These are phyloP conservation scores for Asterophora lycoperdoides DNA, from an alignment of 768 basidiomycete species.

Conservation along the genomic window DNA sequence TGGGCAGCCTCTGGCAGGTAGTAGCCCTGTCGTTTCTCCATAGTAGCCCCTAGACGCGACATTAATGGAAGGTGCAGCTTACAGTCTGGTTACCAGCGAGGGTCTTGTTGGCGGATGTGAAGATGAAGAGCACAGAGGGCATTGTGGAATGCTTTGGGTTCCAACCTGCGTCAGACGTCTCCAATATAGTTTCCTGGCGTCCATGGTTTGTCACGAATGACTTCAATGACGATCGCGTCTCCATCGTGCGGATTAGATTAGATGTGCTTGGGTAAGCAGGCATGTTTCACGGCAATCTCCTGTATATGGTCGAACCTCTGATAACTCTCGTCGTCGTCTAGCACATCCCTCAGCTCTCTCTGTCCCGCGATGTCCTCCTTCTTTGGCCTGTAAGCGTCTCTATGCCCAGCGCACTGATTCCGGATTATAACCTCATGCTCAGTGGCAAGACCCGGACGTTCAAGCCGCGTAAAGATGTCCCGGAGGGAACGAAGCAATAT, in stretches of 20 bases:
- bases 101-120: constrained; percentile 61
- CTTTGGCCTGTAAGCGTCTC: constrained; percentile 69
- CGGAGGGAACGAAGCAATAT: constrained; percentile 96
- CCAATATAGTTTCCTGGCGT: neutral
- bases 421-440: constrained; percentile 5
- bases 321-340: neutral
- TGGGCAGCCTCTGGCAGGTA: constrained; percentile 76
- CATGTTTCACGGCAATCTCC: constrained; percentile 1
- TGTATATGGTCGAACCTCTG: too few species aligned
- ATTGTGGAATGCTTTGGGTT: constrained; percentile 19
- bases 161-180: neutral
- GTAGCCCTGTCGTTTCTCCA: constrained; percentile 50
- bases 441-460: constrained; percentile 93
- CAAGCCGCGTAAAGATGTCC: constrained; percentile 92
- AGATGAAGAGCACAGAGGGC: constrained; percentile 65
- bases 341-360: neutral
- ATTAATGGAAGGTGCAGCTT: constrained; percentile 16
- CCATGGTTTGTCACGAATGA: neutral
- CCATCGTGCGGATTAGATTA: constrained; percentile 3
- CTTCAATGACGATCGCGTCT: neutral
- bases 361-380: constrained; percentile 68
- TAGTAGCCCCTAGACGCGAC: too few species aligned
- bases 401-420: constrained; percentile 3
- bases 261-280: neutral
- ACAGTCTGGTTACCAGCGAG: constrained; percentile 51